Conservation (phyloP, 805 yeast genomes). For the Sugiyamaella floridensis region DNA sequence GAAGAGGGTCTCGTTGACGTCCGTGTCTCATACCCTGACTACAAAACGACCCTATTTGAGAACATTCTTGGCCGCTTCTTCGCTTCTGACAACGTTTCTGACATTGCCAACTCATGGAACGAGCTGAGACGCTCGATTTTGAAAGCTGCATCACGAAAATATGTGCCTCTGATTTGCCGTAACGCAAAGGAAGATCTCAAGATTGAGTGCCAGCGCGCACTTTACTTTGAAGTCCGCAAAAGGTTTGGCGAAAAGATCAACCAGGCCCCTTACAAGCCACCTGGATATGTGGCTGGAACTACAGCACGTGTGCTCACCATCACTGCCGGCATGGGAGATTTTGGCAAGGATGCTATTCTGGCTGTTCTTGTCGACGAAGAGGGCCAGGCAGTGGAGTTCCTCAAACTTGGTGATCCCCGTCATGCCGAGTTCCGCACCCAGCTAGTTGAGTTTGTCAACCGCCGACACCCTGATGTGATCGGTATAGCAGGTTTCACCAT, state of each 20-base stretch:
- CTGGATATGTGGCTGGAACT: conserved; percentile 69
- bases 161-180: conserved; percentile 59
- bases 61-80: conserved; percentile 32
- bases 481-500: conserved; percentile 86
- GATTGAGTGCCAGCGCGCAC: conserved; percentile 62
- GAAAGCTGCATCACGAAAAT: conserved; percentile 56
- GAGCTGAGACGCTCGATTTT: conserved; percentile 61
- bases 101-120: conserved; percentile 73
- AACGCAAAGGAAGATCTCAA: conserved; percentile 80
- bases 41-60: conserved; percentile 35
- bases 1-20: conserved; percentile 62
- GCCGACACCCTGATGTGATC: conserved; percentile 78
- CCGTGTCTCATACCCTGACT: conserved; percentile 48
- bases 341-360: conserved; percentile 74
- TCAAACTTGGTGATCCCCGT: conserved; percentile 72
- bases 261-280: conserved; percentile 90
- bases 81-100: conserved; percentile 51
- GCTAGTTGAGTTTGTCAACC: conserved; percentile 52
- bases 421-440: conserved; percentile 57
- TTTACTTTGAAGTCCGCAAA: conserved; percentile 64
- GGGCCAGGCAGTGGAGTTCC: conserved; percentile 69
- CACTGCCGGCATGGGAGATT: conserved; percentile 80
- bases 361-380: conserved; percentile 73
- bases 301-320: conserved; percentile 77
- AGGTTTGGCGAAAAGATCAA: conserved; percentile 66